Conservation (phyloP, 805 yeast genomes). For the Lipomyces kockii region DNA sequence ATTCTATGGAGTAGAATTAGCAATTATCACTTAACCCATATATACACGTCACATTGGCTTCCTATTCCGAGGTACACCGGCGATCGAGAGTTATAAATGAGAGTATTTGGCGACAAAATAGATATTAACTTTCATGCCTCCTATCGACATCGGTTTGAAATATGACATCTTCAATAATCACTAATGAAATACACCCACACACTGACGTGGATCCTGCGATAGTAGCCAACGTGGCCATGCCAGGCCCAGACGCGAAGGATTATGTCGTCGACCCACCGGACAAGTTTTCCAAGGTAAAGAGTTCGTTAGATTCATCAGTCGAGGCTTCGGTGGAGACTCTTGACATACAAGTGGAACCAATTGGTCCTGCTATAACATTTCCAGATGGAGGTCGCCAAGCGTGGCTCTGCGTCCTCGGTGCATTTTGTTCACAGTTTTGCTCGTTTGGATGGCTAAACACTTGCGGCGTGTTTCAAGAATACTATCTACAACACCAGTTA, state of each 20-base stretch:
- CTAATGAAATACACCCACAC: neutral
- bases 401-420: conserved; percentile 58
- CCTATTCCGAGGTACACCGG: no score
- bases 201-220: neutral
- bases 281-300: neutral
- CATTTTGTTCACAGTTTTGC: conserved; percentile 60
- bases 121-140: no score
- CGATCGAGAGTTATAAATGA: no score
- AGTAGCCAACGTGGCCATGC: neutral
- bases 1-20: no score
- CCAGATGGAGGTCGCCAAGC: conserved; percentile 65
- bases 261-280: neutral
- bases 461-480: conserved; percentile 42
- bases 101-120: no score
- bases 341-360: neutral
- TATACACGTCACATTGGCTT: no score
- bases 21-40: no score
- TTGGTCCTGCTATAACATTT: conserved; percentile 22
- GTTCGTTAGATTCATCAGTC: neutral
- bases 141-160: neutral
- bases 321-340: neutral
- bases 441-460: conserved; percentile 58
- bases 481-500: conserved; percentile 40
- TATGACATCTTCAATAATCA: neutral
- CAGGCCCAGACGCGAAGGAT: neutral